Conservation (phyloP, 2,329 filamentous ascomycete species). For the Colletotrichum sp. region DNA sequence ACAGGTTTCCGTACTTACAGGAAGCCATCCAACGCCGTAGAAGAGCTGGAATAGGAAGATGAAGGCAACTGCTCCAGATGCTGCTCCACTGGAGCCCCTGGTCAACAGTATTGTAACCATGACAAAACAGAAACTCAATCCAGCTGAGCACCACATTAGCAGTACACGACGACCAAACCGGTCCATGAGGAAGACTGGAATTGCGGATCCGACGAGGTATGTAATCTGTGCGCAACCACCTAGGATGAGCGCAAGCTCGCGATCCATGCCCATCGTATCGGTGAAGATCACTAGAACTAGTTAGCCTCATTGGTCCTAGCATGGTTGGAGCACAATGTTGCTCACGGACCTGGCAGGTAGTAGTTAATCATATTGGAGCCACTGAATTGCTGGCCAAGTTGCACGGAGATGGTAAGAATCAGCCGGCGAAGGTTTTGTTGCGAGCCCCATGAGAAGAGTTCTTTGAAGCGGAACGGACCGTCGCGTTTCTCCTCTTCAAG, state of each 20-base stretch:
- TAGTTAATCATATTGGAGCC: constrained; percentile 32
- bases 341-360: constrained; percentile 30
- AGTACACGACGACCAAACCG: constrained; percentile 43
- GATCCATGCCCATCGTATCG: too few species aligned
- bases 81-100: constrained; percentile 29
- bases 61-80: constrained; percentile 46
- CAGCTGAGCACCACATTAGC: constrained; percentile 43
- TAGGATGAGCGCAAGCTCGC: constrained; percentile 55
- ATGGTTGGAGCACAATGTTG: constrained; percentile 22
- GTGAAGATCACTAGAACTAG: too few species aligned
- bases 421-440: constrained; percentile 29
- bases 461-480: constrained; percentile 26
- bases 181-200: constrained; percentile 46
- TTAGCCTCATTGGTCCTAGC: too few species aligned
- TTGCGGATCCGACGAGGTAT: constrained; percentile 43
- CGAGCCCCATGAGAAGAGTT: constrained; percentile 26
- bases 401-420: constrained; percentile 28
- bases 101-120: constrained; percentile 44
- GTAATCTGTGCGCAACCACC: constrained; percentile 48
- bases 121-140: constrained; percentile 45
- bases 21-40: background rate
- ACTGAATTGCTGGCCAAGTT: constrained; percentile 32
- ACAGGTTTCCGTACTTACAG: background rate
- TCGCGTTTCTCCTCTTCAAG: constrained; percentile 21
- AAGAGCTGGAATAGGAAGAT: constrained; percentile 47